phyloP scores from a whole-genome alignment of 1,284 basidiomycete species.

The Hypsizygus ulmarius region DNA sequence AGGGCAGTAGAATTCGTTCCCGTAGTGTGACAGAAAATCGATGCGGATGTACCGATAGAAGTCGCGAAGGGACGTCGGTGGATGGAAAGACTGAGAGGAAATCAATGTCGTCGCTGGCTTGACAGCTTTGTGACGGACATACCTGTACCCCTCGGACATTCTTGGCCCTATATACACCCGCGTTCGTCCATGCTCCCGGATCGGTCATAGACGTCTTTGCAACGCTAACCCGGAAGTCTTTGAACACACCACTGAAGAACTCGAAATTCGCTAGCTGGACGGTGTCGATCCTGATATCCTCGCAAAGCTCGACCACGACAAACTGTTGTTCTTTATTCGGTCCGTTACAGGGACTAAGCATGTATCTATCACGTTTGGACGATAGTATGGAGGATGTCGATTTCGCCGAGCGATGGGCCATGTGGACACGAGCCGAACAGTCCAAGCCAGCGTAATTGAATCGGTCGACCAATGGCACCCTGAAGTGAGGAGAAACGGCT shows the following conservation, averaged over 20 bases:
- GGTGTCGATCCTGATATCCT: slow-evolving; percentile 95
- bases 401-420: slow-evolving; percentile 79
- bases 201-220: slow-evolving; percentile 70
- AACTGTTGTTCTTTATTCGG: slow-evolving; percentile 61
- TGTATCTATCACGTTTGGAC: slow-evolving; percentile 92
- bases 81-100: slow-evolving; percentile 68
- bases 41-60: slow-evolving; percentile 95
- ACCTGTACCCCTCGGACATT: slow-evolving; percentile 94
- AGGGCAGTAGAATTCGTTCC: slow-evolving; percentile 95
- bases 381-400: slow-evolving; percentile 84
- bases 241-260: slow-evolving; percentile 97
- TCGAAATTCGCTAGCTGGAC: slow-evolving; percentile 96
- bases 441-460: slow-evolving; percentile 95
- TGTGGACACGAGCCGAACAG: slow-evolving; percentile 91
- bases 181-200: slow-evolving; percentile 67
- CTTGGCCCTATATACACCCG: slow-evolving; percentile 80
- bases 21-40: slow-evolving; percentile 93
- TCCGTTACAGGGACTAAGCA: slow-evolving; percentile 89
- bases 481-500: slow-evolving; percentile 56
- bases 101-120: neutral
- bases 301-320: slow-evolving; percentile 94
- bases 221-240: slow-evolving; percentile 86
- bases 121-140: slow-evolving; percentile 13
- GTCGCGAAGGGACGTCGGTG: slow-evolving; percentile 61
- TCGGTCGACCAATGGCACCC: slow-evolving; percentile 68